A percentile compares a stretch with the other conserved stretches of the same genome.
These are phyloP conservation scores for Rhododendron simsii DNA, from an alignment of 148 eudicot genomes.

Conservation along the genomic window DNA sequence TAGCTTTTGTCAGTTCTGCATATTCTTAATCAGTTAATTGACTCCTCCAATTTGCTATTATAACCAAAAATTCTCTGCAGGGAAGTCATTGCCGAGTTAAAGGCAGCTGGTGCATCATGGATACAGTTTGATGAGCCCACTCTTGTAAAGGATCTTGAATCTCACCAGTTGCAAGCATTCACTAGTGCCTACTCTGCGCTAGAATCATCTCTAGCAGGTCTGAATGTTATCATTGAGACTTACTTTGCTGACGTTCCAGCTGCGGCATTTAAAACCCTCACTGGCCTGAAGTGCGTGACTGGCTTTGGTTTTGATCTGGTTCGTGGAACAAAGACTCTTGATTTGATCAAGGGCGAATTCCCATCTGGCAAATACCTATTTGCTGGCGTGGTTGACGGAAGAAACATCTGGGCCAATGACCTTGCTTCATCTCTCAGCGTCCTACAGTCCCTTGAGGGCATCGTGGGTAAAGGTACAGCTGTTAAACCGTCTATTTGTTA, in stretches of 20 bases:
- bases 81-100: constrained; percentile 83
- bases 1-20: background rate
- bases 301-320: constrained; percentile 84
- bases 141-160: constrained; percentile 78
- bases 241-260: constrained; percentile 84
- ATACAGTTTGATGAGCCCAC: constrained; percentile 93
- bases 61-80: constrained; percentile 29
- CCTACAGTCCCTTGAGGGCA: constrained; percentile 59
- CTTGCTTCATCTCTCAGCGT: constrained; percentile 60
- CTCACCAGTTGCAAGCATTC: constrained; percentile 78
- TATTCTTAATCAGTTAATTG: background rate
- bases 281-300: constrained; percentile 61
- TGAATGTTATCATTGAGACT: constrained; percentile 69
- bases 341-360: constrained; percentile 66
- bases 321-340: constrained; percentile 79
- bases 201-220: constrained; percentile 67
- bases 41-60: background rate
- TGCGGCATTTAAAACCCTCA: constrained; percentile 76
- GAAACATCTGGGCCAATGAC: constrained; percentile 97
- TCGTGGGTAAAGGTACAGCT: constrained; percentile 69
- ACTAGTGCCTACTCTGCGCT: constrained; percentile 69
- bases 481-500: background rate
- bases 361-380: constrained; percentile 88
- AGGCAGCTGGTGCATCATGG: constrained; percentile 92
- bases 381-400: constrained; percentile 95